Conservation (phyloP, 805 yeast species). For the Ogataea minuta region DNA sequence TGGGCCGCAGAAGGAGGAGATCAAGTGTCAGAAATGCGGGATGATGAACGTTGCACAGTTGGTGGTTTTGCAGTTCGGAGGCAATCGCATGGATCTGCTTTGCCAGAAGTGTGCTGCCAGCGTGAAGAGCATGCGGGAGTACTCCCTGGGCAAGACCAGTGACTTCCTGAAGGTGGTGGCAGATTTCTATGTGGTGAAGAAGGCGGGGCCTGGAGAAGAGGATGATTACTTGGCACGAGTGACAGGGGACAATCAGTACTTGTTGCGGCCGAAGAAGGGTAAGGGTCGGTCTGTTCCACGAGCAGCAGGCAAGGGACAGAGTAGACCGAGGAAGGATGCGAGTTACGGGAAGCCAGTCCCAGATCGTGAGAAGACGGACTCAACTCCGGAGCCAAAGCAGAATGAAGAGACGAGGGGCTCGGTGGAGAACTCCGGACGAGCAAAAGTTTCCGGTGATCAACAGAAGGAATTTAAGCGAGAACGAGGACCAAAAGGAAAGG, state of each 20-base stretch:
- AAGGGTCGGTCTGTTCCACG: neutral
- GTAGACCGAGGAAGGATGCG: neutral
- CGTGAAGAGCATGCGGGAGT: slow-evolving; percentile 3
- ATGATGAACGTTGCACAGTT: slow-evolving; percentile 11
- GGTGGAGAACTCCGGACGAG: no score
- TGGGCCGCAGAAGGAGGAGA: neutral
- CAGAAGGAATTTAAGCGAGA: no score
- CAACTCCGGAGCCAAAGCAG: neutral
- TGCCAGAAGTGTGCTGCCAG: slow-evolving; percentile 7
- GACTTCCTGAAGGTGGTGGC: slow-evolving; percentile 11
- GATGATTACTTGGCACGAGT: slow-evolving; percentile 4
- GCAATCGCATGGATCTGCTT: slow-evolving; percentile 3
- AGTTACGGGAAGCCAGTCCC: neutral
- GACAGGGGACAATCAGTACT: slow-evolving; percentile 7
- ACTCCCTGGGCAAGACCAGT: slow-evolving; percentile 1
- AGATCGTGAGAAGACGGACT: no score
- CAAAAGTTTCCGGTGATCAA: no score
- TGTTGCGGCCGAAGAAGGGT: slow-evolving; percentile 3
- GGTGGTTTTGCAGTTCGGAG: slow-evolving; percentile 7
- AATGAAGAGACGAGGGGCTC: no score
- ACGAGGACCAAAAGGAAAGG: no score
- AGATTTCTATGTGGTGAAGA: slow-evolving; percentile 4
- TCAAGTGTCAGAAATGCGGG: slow-evolving; percentile 9
- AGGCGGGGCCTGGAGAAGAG: slow-evolving; percentile 2
- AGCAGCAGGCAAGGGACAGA: neutral